Conservation (phyloP, 2,329 filamentous ascomycete species). For the Fusarium fujikuroi region DNA sequence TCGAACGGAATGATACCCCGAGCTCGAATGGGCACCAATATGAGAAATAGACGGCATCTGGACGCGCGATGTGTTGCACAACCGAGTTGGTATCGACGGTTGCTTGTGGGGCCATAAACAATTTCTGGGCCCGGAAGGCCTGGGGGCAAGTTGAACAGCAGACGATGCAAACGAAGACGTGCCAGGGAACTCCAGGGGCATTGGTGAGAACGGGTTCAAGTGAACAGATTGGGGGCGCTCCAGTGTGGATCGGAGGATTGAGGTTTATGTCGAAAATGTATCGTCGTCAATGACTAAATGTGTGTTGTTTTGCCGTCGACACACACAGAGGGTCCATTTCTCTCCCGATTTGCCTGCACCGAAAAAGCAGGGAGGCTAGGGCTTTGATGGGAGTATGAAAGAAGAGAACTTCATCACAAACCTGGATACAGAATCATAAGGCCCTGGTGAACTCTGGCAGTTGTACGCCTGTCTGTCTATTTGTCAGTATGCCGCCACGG, state of each 20-base stretch:
- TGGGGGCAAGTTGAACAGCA: neutral
- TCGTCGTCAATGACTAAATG: neutral
- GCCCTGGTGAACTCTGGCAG: neutral
- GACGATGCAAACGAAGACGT: neutral
- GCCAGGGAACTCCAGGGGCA: too few relatives aligned
- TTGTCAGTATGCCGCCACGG: conserved; percentile 4
- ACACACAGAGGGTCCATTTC: neutral
- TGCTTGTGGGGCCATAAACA: neutral
- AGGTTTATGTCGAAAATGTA: neutral
- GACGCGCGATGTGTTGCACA: neutral
- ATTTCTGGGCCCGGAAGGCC: neutral
- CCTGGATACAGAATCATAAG: neutral
- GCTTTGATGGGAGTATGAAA: neutral
- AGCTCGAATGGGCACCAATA: conserved; percentile 5
- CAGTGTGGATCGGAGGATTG: neutral
- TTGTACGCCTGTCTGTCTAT: neutral
- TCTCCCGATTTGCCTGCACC: neutral
- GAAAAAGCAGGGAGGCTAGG: neutral
- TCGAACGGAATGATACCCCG: neutral
- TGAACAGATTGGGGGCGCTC: neutral
- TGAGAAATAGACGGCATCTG: neutral
- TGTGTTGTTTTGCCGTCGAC: neutral
- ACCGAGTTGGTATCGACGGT: neutral
- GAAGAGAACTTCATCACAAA: neutral
- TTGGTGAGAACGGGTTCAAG: neutral